Evolutionary conservation across 108 stramenopile genomes (phyloP), one percentile per base, ranked within the genome.

Genomic region (Seminavis robusta): DNA sequence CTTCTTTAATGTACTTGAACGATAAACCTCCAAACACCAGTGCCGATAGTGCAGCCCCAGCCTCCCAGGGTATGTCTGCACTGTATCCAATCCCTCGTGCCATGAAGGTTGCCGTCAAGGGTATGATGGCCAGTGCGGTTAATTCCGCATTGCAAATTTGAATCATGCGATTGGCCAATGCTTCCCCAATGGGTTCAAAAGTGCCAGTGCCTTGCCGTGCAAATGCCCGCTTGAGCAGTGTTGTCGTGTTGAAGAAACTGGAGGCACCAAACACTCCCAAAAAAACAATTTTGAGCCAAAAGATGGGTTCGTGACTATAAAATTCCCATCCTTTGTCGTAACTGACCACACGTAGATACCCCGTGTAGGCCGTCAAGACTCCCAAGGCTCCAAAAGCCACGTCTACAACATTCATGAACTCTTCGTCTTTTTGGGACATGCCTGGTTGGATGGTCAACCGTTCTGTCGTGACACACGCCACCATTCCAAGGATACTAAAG

Each of bases 301-400:
- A 92, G 17, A 86, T 47, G 27, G 86, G 84, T 55, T 92, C 90
- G 53, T 92, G 82, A 0, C 55, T 23, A 49, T 92, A 92, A 46
- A 86, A 92, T 25, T 80, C 74, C 38, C 61, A 75, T 15, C 90
- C 90, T 60, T 92, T 92, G 20, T 73, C 90, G 39, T 79, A 86
- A 26, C 67, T 30, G 0, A 59, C 47, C 6, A 70, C 71, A 23
- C 90, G 81, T 1, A 66, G 55, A 52, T 84, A 86, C 8, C 90
- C 90, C 8, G 84, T 70, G 43, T 59, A 60, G 0, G 65, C 55
- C 38, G 88, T 38, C 2, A 68, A 21, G 2, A 70, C 46, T 8
- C 71, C 86, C 23, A 46, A 61, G 2, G 86, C 27, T 15, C 86
- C 84, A 44, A 73, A 76, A 2, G 52, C 63, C 33, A 69, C 63